Evolutionary conservation across 805 yeast species (phyloP).

Genomic region (Lipomyces sp.): DNA sequence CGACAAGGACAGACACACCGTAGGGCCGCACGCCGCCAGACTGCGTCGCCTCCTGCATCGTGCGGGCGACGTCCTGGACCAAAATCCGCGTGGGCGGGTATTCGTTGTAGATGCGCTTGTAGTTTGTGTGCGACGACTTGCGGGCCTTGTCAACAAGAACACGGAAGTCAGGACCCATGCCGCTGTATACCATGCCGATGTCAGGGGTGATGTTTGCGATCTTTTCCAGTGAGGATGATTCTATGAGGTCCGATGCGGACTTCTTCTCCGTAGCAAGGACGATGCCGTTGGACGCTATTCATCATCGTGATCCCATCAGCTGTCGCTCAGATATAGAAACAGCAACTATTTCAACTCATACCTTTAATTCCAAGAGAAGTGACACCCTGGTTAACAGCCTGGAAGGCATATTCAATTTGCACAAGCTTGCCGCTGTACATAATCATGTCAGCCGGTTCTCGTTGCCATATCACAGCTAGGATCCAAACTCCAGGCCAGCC

Average conservation of each 20-base stretch:
- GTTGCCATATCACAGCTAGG: neutral
- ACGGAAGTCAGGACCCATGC: slow-evolving; percentile 99
- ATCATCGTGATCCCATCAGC: neutral
- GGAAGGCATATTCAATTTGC: slow-evolving; percentile 95
- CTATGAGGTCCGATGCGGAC: slow-evolving; percentile 71
- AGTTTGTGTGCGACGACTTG: slow-evolving; percentile 86
- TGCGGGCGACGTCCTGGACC: slow-evolving; percentile 91
- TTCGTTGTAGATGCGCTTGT: slow-evolving; percentile 90
- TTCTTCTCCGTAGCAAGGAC: slow-evolving; percentile 96
- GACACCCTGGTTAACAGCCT: slow-evolving; percentile 97
- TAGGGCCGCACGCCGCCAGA: slow-evolving; percentile 99
- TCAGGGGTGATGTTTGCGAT: slow-evolving; percentile 86
- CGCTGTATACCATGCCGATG: slow-evolving; percentile 93
- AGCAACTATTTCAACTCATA: slow-evolving; percentile 24
- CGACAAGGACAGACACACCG: slow-evolving; percentile 91
- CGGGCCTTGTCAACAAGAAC: slow-evolving; percentile 92
- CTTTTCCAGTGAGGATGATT: slow-evolving; percentile 70
- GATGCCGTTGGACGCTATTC: slow-evolving; percentile 84
- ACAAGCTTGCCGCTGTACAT: slow-evolving; percentile 82
- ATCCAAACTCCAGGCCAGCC: neutral
- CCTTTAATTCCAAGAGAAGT: slow-evolving; percentile 86
- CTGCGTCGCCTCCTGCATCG: slow-evolving; percentile 98
- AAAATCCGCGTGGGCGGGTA: slow-evolving; percentile 94
- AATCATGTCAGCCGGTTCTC: neutral
- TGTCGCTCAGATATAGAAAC: neutral